These are phyloP conservation scores for Aspergillus fischeri DNA, from an alignment of 2,329 filamentous ascomycete species.

Conservation along the genomic window DNA sequence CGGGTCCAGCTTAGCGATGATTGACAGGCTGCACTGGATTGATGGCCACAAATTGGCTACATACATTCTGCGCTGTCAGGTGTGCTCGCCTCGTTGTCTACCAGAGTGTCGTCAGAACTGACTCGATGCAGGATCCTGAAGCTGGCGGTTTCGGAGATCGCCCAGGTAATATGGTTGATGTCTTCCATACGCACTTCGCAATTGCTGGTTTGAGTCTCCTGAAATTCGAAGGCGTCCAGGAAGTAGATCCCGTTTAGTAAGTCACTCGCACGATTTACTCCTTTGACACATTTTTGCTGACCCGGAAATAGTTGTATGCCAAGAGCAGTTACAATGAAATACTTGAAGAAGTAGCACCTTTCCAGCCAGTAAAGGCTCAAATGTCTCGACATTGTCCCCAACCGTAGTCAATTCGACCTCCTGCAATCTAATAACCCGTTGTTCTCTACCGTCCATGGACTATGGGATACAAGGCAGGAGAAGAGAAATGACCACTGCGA, in stretches of 20 bases:
- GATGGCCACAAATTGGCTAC: constrained; percentile 70
- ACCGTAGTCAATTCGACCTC: constrained; percentile 41
- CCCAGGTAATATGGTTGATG: constrained; percentile 92
- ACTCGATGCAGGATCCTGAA: constrained; percentile 61
- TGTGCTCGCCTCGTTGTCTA: constrained; percentile 24
- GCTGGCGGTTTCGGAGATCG: constrained; percentile 83
- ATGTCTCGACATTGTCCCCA: not conserved
- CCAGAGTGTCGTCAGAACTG: not conserved
- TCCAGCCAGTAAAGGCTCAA: not conserved
- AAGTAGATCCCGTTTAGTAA: constrained; percentile 85
- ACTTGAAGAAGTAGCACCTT: constrained; percentile 43
- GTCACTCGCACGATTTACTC: constrained; percentile 18
- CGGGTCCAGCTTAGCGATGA: constrained; percentile 83
- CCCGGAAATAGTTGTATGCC: constrained; percentile 61
- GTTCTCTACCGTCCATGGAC: constrained; percentile 47
- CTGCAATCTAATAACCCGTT: constrained; percentile 68
- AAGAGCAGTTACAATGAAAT: constrained; percentile 58
- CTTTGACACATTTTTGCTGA: constrained; percentile 3
- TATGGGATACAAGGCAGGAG: constrained; percentile 69
- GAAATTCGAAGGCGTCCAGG: constrained; percentile 68
- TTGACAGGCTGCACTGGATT: constrained; percentile 87
- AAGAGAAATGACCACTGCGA: constrained; percentile 46
- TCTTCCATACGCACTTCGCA: constrained; percentile 92
- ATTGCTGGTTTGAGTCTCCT: constrained; percentile 83
- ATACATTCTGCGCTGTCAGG: constrained; percentile 85